Conservation (phyloP, 495 filamentous ascomycete species). For the Physcia stellaris region DNA sequence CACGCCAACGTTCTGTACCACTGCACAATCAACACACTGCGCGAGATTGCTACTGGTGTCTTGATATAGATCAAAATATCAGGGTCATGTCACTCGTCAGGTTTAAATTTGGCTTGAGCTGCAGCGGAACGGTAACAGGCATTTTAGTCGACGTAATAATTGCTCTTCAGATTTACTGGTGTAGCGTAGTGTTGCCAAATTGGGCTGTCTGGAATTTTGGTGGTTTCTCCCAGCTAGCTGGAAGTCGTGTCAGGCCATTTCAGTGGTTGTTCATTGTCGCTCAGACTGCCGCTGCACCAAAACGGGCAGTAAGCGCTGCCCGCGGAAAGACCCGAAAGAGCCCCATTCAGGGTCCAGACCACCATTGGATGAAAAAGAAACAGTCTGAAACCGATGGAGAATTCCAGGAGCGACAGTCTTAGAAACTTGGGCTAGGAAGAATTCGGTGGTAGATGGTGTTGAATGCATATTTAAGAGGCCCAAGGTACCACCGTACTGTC, state of each 20-base stretch:
- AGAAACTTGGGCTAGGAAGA: background rate
- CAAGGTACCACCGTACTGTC: slow-evolving; percentile 8
- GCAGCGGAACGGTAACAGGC: no score
- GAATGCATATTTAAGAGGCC: slow-evolving; percentile 10
- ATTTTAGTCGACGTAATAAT: no score
- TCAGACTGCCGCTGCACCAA: background rate
- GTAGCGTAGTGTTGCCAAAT: no score
- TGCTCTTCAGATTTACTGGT: no score
- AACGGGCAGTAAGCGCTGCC: slow-evolving; percentile 11
- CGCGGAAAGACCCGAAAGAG: slow-evolving; percentile 14
- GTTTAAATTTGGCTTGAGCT: no score
- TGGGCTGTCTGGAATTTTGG: slow-evolving; percentile 1
- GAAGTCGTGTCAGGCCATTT: slow-evolving; percentile 1
- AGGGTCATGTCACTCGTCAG: no score
- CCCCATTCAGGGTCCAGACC: slow-evolving; percentile 9
- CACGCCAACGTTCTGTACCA: no score
- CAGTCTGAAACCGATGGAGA: slow-evolving; percentile 10
- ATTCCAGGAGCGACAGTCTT: no score
- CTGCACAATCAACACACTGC: no score
- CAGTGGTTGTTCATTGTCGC: slow-evolving; percentile 7
- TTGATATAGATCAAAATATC: no score
- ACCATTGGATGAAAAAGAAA: slow-evolving; percentile 12
- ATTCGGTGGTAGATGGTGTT: slow-evolving; percentile 1
- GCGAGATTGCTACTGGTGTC: no score
- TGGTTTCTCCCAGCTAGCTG: slow-evolving; percentile 1